Base-by-base conservation (phyloP, 805 yeast genomes). In the Metschnikowia peoriensis region DNA sequence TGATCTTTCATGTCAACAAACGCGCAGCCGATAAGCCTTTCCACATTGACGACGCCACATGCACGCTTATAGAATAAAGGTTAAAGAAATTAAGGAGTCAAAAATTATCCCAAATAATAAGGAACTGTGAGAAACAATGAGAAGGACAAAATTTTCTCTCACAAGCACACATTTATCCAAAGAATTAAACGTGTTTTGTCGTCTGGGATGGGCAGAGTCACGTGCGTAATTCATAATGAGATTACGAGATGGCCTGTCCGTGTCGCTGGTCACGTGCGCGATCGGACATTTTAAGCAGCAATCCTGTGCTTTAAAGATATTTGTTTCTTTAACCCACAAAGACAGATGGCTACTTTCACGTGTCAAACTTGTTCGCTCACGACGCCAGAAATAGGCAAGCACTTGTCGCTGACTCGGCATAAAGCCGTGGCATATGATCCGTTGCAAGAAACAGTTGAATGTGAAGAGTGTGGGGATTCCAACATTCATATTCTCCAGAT, bases 381-480 rank as follows among this genome's bases (percentile, higher is more conserved):
- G 1, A 62, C 62, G 2, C 53, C 50, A n/a, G 75, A 72, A 5
- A 76, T 81, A 68, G 72, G 77, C 54, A 81, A 78, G 61, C 88
- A 83, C 65, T 66, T 82, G 34, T 69, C 81, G 0, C 50, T 74
- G 1, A 77, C 85, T 1, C 72, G 86, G 49, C 88, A 83, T 68
- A 82, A 79, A 59, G 44, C 49, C 4, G 74, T 81, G 6, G 51
- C 58, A 32, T 71, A 70, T 55, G 63, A 60, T 6, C 49, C 61
- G 0, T 59, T 69, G 2, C 71, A 66, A 9, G 85, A 81, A 57
- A 66, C 64, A 9, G 62, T 83, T 2, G 73, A 72, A 56, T 83
- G 88, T 64, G 86, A 81, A 61, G 80, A 77, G 41, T 83, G 88
- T 64, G 72, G 71, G 17, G 80, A 81, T 58, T 58, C 72, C 38